Percentiles rank a stretch among this genome's conserved stretches.
phyloP scores from a whole-genome alignment of 176 grass and related monocot species.

The Canna indica region DNA sequence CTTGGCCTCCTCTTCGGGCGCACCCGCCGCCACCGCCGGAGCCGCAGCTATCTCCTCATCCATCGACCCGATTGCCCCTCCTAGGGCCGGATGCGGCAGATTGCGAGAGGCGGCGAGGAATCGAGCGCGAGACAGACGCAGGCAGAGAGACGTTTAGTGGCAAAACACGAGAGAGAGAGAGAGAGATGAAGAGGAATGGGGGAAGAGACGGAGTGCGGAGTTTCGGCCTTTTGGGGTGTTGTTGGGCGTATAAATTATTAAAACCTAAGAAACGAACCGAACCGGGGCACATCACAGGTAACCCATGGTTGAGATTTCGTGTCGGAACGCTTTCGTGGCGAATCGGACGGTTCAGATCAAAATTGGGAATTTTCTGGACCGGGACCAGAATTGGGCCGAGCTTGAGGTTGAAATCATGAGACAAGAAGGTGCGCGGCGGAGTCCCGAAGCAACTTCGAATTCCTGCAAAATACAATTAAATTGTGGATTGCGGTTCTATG shows the following conservation, averaged over 20 bases:
- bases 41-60: not conserved
- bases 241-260: not conserved
- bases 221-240: not conserved
- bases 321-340: not conserved
- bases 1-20: not conserved
- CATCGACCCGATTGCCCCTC: constrained; percentile 19
- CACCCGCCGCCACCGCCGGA: not conserved
- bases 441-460: not conserved
- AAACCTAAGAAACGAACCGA: not conserved
- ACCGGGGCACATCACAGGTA: not conserved
- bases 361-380: not conserved
- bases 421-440: not conserved
- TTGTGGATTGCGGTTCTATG: not conserved
- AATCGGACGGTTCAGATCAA: not conserved
- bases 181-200: not conserved
- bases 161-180: not conserved
- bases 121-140: not conserved
- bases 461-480: too few species aligned
- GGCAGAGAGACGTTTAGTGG: too few species aligned
- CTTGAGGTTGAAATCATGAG: not conserved
- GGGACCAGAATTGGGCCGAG: not conserved
- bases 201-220: not conserved
- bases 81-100: not conserved
- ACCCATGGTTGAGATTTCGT: not conserved
- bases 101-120: constrained; percentile 5